Conservation (phyloP, 2,329 filamentous ascomycete genomes). For the Ophiostoma novo-ulmi region DNA sequence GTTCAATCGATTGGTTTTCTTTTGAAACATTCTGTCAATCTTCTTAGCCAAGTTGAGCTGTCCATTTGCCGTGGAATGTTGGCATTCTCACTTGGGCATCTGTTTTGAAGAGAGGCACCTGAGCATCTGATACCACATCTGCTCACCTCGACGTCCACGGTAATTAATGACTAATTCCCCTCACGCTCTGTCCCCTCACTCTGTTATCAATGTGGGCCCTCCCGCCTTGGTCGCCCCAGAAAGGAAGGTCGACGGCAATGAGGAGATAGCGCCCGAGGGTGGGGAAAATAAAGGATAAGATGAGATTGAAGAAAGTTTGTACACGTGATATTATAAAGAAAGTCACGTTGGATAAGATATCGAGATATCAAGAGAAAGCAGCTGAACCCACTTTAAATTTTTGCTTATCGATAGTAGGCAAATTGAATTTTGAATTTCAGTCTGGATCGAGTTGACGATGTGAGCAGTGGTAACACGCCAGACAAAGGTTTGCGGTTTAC, state of each 20-base stretch:
- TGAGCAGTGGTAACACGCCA: too few species aligned
- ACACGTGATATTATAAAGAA: neutral
- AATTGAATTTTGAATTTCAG: neutral
- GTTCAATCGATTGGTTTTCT: neutral
- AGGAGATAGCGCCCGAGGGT: slow-evolving; percentile 1
- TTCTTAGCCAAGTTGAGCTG: too few species aligned
- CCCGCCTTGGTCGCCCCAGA: slow-evolving; percentile 19
- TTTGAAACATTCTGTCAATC: too few species aligned
- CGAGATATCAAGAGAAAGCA: neutral
- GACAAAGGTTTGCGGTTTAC: neutral
- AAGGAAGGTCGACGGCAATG: slow-evolving; percentile 22
- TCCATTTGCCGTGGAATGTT: neutral
- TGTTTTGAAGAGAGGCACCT: neutral
- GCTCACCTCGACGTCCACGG: neutral
- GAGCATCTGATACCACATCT: too few species aligned
- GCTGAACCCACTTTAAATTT: neutral
- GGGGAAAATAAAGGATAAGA: neutral
- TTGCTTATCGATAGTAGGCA: slow-evolving; percentile 2
- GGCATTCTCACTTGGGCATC: slow-evolving; percentile 3
- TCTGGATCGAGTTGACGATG: slow-evolving; percentile 1
- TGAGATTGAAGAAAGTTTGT: neutral
- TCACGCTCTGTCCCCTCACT: neutral
- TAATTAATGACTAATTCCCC: neutral
- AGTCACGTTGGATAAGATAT: slow-evolving; percentile 15
- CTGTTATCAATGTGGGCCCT: neutral